These are phyloP conservation scores for Fusarium guadeloupense DNA, from an alignment of 2,329 filamentous ascomycete genomes.

Conservation along the genomic window DNA sequence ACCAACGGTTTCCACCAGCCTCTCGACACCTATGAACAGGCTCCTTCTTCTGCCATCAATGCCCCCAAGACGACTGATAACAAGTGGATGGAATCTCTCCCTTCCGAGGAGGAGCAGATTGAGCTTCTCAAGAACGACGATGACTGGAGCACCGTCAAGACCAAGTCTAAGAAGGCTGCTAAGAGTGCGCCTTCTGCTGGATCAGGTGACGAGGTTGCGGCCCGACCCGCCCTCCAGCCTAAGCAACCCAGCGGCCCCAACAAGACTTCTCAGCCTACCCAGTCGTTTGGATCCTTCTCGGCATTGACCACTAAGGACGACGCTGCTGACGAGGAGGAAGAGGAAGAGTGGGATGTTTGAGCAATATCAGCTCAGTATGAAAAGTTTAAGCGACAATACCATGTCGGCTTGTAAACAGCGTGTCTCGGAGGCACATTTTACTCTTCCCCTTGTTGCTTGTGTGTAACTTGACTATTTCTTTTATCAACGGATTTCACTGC, in stretches of 20 bases:
- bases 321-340: constrained; percentile 52
- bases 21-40: constrained; percentile 66
- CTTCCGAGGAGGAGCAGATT: constrained; percentile 71
- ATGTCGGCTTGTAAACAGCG: constrained; percentile 14
- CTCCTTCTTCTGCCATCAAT: constrained; percentile 44
- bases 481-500: constrained; percentile 27
- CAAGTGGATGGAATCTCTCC: constrained; percentile 61
- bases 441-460: constrained; percentile 25
- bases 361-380: background rate
- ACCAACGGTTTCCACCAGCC: constrained; percentile 56
- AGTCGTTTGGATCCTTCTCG: constrained; percentile 59
- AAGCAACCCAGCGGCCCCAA: constrained; percentile 43
- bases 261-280: constrained; percentile 46
- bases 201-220: constrained; percentile 49
- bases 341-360: constrained; percentile 64
- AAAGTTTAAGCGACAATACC: background rate
- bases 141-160: constrained; percentile 69
- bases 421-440: constrained; percentile 7
- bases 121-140: constrained; percentile 62
- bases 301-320: constrained; percentile 57
- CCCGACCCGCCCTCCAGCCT: constrained; percentile 45
- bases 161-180: constrained; percentile 55
- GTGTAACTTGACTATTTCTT: constrained; percentile 32
- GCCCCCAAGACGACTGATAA: constrained; percentile 48
- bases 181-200: constrained; percentile 51